phyloP scores from a whole-genome alignment of 2,329 filamentous ascomycete species.

The Teratosphaeriaceae sp. region DNA sequence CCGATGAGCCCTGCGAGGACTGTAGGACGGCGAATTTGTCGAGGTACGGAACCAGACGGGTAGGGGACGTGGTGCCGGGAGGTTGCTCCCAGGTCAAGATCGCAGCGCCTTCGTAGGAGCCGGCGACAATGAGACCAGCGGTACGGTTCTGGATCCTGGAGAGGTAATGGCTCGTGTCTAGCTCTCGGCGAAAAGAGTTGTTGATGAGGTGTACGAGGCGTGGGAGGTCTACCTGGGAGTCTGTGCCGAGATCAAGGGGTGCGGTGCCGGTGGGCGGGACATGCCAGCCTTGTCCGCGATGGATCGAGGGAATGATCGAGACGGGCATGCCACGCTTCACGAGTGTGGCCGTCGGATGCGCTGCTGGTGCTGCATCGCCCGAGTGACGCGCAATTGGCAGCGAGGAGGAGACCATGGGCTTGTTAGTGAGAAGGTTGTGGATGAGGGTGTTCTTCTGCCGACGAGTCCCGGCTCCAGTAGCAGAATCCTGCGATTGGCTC shows the following conservation, averaged over 20 bases:
- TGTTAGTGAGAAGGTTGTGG: conserved; percentile 92
- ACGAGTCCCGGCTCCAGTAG: conserved; percentile 40
- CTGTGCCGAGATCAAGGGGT: conserved; percentile 61
- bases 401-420: conserved; percentile 86
- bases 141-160: conserved; percentile 71
- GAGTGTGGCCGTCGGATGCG: conserved; percentile 59
- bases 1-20: conserved; percentile 71
- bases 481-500: conserved; percentile 17
- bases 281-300: conserved; percentile 56
- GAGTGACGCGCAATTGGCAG: conserved; percentile 64
- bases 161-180: conserved; percentile 80
- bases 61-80: conserved; percentile 30
- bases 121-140: conserved; percentile 88
- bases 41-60: conserved; percentile 78
- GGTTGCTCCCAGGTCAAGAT: conserved; percentile 92
- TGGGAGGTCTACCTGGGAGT: conserved; percentile 74
- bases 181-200: conserved; percentile 79
- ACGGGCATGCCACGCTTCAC: conserved; percentile 88
- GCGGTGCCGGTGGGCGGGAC: conserved; percentile 54
- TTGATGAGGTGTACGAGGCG: conserved; percentile 83
- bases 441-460: conserved; percentile 77
- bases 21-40: conserved; percentile 96
- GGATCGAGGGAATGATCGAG: conserved; percentile 69
- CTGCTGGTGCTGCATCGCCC: conserved; percentile 12
- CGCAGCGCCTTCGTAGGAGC: conserved; percentile 92